Evolutionary conservation across 2,329 filamentous ascomycete species (phyloP).

Genomic region (Hypoxylon sp.): DNA sequence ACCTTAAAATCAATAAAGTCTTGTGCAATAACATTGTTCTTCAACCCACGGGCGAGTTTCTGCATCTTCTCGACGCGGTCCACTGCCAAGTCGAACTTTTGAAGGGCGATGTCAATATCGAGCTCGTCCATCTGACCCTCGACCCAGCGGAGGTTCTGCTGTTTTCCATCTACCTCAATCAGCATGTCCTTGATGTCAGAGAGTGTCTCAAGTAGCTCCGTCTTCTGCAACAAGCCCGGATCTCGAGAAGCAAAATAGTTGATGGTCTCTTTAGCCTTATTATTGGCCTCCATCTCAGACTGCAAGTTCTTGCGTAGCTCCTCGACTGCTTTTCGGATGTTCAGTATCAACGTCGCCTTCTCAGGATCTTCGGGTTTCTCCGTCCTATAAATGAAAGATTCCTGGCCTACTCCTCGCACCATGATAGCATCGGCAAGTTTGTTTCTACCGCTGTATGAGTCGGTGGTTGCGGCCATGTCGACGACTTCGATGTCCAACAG

Average conservation of each 20-base stretch:
- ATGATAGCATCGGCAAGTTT: constrained; percentile 89
- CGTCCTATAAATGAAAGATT: constrained; percentile 95
- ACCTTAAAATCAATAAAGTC: constrained; percentile 94
- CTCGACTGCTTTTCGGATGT: constrained; percentile 93
- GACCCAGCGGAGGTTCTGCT: constrained; percentile 96
- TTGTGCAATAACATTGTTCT: constrained; percentile 88
- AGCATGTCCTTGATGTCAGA: constrained; percentile 88
- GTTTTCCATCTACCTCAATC: constrained; percentile 96
- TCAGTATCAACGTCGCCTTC: constrained; percentile 85
- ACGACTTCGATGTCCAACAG: constrained; percentile 93
- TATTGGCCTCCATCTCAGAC: constrained; percentile 88
- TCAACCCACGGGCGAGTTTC: constrained; percentile 81
- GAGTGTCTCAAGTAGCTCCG: constrained; percentile 82
- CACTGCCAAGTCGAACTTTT: constrained; percentile 89
- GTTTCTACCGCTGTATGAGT: constrained; percentile 69
- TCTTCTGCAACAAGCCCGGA: constrained; percentile 81
- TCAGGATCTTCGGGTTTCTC: constrained; percentile 84
- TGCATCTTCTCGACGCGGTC: constrained; percentile 87
- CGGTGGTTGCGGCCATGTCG: constrained; percentile 81
- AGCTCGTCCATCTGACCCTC: constrained; percentile 95
- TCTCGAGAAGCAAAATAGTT: constrained; percentile 88
- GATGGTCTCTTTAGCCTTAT: constrained; percentile 86
- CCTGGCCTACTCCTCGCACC: constrained; percentile 85
- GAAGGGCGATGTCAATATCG: constrained; percentile 94
- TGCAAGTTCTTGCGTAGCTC: constrained; percentile 88